phyloP scores from a whole-genome alignment of 192 early-diverging fungal species.

The Obelidium mucronatum region DNA sequence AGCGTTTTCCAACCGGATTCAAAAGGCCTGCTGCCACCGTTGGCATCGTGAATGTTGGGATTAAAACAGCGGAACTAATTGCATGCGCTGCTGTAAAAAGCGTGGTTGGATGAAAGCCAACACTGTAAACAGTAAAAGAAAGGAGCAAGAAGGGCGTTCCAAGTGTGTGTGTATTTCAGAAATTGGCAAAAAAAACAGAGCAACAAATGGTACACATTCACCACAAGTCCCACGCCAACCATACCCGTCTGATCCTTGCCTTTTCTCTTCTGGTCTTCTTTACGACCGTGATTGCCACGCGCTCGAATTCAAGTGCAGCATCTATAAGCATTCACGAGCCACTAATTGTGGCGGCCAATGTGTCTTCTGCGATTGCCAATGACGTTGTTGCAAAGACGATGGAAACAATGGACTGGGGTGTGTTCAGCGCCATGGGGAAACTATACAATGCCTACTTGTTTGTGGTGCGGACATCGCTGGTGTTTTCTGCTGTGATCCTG shows the following conservation, averaged over 20 bases:
- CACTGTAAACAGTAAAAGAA: too few species aligned
- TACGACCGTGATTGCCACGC: background rate
- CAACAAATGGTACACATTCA: too few species aligned
- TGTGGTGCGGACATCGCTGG: background rate
- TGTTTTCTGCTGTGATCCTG: background rate
- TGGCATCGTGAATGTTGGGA: background rate
- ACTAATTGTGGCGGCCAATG: background rate
- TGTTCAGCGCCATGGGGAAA: background rate
- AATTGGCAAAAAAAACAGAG: too few species aligned
- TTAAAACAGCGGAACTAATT: background rate
- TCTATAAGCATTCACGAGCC: too few species aligned
- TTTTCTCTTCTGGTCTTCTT: background rate
- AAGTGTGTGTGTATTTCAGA: too few species aligned
- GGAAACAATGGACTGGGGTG: background rate
- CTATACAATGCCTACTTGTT: slow-evolving; percentile 3
- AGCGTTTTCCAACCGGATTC: slow-evolving; percentile 7
- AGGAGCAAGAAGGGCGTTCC: too few species aligned
- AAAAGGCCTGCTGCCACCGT: background rate
- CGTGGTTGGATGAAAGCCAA: too few species aligned
- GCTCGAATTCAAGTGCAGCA: background rate
- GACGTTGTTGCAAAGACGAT: background rate
- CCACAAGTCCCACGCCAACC: background rate
- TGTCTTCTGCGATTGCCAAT: background rate
- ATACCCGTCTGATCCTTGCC: background rate
- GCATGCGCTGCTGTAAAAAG: too few species aligned